A percentile compares a stretch with the other conserved stretches of the same genome.
These are phyloP conservation scores for Aspergillus bertholletiae DNA, from an alignment of 495 filamentous ascomycete genomes.

Conservation along the genomic window DNA sequence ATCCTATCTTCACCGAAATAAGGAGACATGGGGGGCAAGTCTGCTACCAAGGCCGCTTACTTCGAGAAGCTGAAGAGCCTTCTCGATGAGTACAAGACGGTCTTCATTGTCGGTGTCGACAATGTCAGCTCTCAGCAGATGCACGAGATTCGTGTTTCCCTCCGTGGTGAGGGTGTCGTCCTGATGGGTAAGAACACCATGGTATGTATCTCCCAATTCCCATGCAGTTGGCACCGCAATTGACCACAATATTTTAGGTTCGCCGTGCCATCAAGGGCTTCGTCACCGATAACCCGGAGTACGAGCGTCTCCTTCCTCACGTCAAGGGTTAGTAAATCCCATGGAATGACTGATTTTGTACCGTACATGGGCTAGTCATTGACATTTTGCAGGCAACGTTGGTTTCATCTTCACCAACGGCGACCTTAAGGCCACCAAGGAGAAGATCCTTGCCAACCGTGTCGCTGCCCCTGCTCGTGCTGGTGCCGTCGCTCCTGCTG, in stretches of 20 bases:
- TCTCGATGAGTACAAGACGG: slow-evolving; percentile 84
- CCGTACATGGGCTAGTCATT: background rate
- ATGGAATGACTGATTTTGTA: slow-evolving; percentile 4
- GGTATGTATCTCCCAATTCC: slow-evolving; percentile 47
- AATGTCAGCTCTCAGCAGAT: slow-evolving; percentile 99
- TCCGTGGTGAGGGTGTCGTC: slow-evolving; percentile 86
- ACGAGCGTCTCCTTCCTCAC: slow-evolving; percentile 92
- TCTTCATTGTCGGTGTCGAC: slow-evolving; percentile 97
- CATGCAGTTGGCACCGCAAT: background rate
- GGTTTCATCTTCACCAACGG: slow-evolving; percentile 99
- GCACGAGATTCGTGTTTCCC: slow-evolving; percentile 94
- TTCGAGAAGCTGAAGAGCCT: slow-evolving; percentile 98
- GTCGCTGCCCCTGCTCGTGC: slow-evolving; percentile 96
- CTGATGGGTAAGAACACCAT: slow-evolving; percentile 99
- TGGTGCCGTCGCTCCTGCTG: slow-evolving; percentile 86
- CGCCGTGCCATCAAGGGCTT: slow-evolving; percentile 98
- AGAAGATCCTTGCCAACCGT: slow-evolving; percentile 94
- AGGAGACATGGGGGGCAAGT: slow-evolving; percentile 99
- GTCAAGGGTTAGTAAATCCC: slow-evolving; percentile 62
- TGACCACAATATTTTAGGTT: slow-evolving; percentile 51
- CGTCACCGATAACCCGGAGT: slow-evolving; percentile 85
- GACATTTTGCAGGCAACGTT: slow-evolving; percentile 64
- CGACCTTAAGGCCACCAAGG: slow-evolving; percentile 86
- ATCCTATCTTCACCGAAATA: slow-evolving; percentile 86
- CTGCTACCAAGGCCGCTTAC: slow-evolving; percentile 90